These are phyloP conservation scores for Grigorovia transvaalensis DNA, from an alignment of 805 yeast species.

Conservation along the genomic window DNA sequence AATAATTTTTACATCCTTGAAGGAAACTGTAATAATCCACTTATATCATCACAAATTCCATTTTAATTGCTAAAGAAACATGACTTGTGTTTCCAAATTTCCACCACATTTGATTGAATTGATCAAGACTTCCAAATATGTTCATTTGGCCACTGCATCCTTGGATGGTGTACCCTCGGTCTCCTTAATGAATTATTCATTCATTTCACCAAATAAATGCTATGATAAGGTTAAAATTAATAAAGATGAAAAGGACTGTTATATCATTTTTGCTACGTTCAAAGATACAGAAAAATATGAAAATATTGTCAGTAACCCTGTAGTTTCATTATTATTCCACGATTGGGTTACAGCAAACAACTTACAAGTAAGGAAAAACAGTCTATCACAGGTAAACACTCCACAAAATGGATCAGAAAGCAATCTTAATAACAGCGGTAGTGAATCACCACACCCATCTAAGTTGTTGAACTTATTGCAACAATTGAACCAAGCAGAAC, in stretches of 20 bases:
- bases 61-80: not conserved
- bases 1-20: not conserved
- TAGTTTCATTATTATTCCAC: slow-evolving; percentile 75
- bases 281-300: slow-evolving; percentile 61
- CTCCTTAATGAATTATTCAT: slow-evolving; percentile 83
- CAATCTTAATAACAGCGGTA: slow-evolving; percentile 7
- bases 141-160: slow-evolving; percentile 76
- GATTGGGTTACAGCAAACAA: slow-evolving; percentile 73
- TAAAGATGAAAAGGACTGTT: slow-evolving; percentile 31
- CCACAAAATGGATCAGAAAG: slow-evolving; percentile 9
- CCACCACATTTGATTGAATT: slow-evolving; percentile 34
- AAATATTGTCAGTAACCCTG: slow-evolving; percentile 60
- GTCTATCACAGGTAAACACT: slow-evolving; percentile 23
- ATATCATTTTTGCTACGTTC: slow-evolving; percentile 63
- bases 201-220: slow-evolving; percentile 36
- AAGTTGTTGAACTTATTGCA: slow-evolving; percentile 53
- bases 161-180: slow-evolving; percentile 69
- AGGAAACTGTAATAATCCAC: not conserved
- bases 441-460: slow-evolving; percentile 23
- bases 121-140: slow-evolving; percentile 52
- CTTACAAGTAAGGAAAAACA: slow-evolving; percentile 25
- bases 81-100: slow-evolving; percentile 28
- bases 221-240: slow-evolving; percentile 8
- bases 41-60: not conserved
- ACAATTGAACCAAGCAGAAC: slow-evolving; percentile 66